Evolutionary conservation across 192 early-diverging fungal genomes (phyloP).

Genomic region (Coemansia sp.): DNA sequence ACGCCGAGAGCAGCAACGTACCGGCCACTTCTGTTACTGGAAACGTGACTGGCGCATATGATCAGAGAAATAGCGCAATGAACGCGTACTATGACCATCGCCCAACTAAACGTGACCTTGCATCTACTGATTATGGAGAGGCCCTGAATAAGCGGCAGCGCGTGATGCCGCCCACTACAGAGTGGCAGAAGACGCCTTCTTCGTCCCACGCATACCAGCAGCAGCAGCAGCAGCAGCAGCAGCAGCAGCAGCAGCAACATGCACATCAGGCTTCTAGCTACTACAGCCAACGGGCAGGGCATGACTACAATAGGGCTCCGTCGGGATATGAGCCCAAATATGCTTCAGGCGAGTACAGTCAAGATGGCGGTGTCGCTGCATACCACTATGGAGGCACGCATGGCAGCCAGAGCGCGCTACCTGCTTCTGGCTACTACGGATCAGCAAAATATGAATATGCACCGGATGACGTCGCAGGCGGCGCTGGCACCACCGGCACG

Average conservation of each 20-base stretch:
- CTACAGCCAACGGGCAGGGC: not conserved
- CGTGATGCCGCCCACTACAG: constrained; percentile 24
- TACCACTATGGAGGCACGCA: constrained; percentile 2
- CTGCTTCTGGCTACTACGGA: constrained; percentile 21
- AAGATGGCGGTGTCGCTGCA: not conserved
- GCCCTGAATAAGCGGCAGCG: constrained; percentile 40
- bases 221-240: constrained; percentile 3
- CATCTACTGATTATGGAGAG: constrained; percentile 14
- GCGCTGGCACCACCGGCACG: not conserved
- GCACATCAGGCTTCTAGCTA: not conserved
- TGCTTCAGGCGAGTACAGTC: constrained; percentile 5
- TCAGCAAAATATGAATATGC: constrained; percentile 32
- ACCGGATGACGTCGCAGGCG: not conserved
- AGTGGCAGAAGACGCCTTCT: constrained; percentile 16
- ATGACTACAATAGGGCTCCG: constrained; percentile 4
- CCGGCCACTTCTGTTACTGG: not conserved
- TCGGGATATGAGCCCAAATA: constrained; percentile 1
- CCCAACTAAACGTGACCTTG: constrained; percentile 17
- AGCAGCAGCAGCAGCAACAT: constrained; percentile 11
- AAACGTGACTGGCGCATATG: not conserved
- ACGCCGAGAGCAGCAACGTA: not conserved
- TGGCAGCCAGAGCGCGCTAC: not conserved
- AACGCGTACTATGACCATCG: constrained; percentile 17
- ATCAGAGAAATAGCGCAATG: not conserved
- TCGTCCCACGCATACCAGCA: constrained; percentile 9